A percentile compares a stretch with the other conserved stretches of the same genome.
Evolutionary conservation across 2,329 filamentous ascomycete genomes (phyloP).

Genomic region (Cladosporium colombiae): DNA sequence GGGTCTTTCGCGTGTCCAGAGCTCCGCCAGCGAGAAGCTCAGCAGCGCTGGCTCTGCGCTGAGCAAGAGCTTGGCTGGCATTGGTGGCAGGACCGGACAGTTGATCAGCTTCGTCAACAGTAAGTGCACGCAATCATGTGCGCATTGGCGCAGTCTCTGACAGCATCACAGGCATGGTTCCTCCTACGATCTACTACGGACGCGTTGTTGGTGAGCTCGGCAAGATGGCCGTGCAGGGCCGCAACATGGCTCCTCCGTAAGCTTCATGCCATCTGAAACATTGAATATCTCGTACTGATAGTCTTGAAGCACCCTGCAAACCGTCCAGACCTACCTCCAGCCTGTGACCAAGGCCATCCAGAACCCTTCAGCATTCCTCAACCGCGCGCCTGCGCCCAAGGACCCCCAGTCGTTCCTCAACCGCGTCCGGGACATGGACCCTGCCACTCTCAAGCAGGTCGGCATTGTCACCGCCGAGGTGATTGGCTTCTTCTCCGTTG

Average conservation of each 20-base stretch:
- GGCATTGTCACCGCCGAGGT: constrained; percentile 83
- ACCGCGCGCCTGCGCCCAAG: constrained; percentile 50
- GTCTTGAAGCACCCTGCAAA: constrained; percentile 66
- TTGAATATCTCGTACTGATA: constrained; percentile 22
- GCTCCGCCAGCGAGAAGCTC: constrained; percentile 76
- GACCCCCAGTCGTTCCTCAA: constrained; percentile 58
- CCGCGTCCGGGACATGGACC: constrained; percentile 68
- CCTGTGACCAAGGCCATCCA: constrained; percentile 69
- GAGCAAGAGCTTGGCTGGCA: constrained; percentile 67
- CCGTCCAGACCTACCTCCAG: constrained; percentile 86
- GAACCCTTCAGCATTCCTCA: constrained; percentile 64
- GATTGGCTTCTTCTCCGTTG: constrained; percentile 95
- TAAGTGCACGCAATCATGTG: constrained; percentile 52
- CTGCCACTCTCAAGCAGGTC: constrained; percentile 68
- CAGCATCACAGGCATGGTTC: constrained; percentile 68
- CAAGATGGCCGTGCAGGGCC: constrained; percentile 82
- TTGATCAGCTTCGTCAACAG: constrained; percentile 80
- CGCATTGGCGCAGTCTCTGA: not conserved
- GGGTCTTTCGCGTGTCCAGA: constrained; percentile 78
- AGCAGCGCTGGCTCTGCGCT: constrained; percentile 70
- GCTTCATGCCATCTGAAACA: constrained; percentile 41
- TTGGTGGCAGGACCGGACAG: constrained; percentile 81
- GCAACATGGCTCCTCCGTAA: constrained; percentile 96
- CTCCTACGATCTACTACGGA: constrained; percentile 87
- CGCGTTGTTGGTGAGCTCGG: constrained; percentile 83